Evolutionary conservation across 208 protist genomes (phyloP), one percentile per base, ranked within the genome.

Genomic region (Blechomonas ayalai): DNA sequence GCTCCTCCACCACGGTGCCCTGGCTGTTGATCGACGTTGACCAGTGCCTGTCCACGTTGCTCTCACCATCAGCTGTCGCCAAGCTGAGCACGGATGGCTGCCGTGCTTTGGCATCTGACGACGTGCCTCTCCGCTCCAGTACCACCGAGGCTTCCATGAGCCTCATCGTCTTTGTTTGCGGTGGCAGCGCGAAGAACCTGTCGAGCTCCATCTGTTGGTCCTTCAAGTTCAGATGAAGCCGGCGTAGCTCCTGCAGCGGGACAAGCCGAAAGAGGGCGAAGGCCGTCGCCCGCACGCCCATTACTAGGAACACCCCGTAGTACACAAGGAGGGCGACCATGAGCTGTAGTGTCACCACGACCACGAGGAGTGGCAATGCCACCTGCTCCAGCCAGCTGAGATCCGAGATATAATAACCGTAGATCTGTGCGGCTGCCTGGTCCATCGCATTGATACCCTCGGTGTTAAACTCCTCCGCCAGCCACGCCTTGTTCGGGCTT

Each of bases 261-360:
- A 57, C 36, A n/a, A 57, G 41, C 7, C 27, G 19, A 8, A 57
- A 9, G 20, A 57, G 9, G 4, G 39, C 40, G 37, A 57, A 57
- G 12, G 41, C 29, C 4, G 38, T 8, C 4, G 35, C 9, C 4
- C 41, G 51, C 4, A 47, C 23, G 10, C 51, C 51, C 8, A 16
- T 5, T 8, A 57, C 27, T 13, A 5, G 7, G 7, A 25, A 38
- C 18, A 53, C 23, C 19, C 24, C 10, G 42, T 57, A 23, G 41
- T 50, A 52, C 13, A 57, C 8, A 6, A 36, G 13, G 6, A 57
- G 41, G 7, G 16, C 20, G 19, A 7, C 41, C n/a, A 47, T 9
- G 15, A 36, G 7, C 41, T 39, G 24, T 6, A 57, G 20, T 27
- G 20, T 33, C 5, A 40, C n/a, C 19, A 26, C 26, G 8, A 23